Conservation (phyloP, 1,284 basidiomycete species). For the Peniophora sp. region DNA sequence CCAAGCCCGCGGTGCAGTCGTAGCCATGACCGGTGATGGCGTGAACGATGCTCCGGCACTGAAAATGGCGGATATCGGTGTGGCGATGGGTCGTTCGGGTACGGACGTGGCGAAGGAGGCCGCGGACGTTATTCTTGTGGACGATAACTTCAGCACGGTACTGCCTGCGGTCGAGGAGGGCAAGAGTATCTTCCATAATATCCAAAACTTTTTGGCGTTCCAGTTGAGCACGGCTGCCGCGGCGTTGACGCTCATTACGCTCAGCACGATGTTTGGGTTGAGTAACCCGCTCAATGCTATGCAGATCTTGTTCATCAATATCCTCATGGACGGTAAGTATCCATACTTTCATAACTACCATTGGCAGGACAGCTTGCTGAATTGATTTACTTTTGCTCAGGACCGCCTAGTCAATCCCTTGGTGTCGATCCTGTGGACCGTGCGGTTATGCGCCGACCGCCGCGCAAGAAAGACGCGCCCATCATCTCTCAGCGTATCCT, state of each 20-base stretch:
- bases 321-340: conserved; percentile 88
- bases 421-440: conserved; percentile 95
- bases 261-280: conserved; percentile 85
- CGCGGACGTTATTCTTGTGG: conserved; percentile 93
- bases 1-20: conserved; percentile 81
- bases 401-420: conserved; percentile 92
- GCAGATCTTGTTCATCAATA: conserved; percentile 99
- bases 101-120: conserved; percentile 99
- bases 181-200: conserved; percentile 98
- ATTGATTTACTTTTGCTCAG: conserved; percentile 24
- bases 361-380: not conserved
- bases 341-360: conserved; percentile 6
- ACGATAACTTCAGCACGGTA: conserved; percentile 96
- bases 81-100: conserved; percentile 95
- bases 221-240: conserved; percentile 96
- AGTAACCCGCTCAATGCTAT: conserved; percentile 95
- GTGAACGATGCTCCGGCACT: conserved; percentile 95
- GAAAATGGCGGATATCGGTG: conserved; percentile 97
- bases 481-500: conserved; percentile 76
- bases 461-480: conserved; percentile 82
- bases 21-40: conserved; percentile 98
- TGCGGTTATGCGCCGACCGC: conserved; percentile 84
- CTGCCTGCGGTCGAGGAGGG: conserved; percentile 94
- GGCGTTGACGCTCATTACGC: conserved; percentile 88
- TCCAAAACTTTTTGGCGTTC: conserved; percentile 96